phyloP scores from a whole-genome alignment of 1,284 basidiomycete species.

The Ustilago xerochloae region DNA sequence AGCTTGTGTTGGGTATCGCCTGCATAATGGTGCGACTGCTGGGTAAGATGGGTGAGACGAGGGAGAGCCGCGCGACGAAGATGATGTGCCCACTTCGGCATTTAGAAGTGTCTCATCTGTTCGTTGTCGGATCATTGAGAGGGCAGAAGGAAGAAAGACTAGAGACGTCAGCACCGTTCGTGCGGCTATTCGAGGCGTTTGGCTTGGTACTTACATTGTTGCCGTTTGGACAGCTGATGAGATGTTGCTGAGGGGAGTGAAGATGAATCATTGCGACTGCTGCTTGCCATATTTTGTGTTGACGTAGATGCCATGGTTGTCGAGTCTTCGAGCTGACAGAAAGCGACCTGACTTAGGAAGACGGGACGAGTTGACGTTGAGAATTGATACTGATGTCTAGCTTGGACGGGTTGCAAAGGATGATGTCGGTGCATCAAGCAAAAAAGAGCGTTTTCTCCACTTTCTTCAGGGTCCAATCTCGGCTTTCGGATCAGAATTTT shows the following conservation, averaged over 20 bases:
- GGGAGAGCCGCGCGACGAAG: slow-evolving; percentile 8
- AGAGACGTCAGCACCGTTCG: background rate
- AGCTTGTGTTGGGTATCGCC: slow-evolving; percentile 60
- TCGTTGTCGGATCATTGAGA: background rate
- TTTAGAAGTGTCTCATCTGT: slow-evolving; percentile 33
- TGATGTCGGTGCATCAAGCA: background rate
- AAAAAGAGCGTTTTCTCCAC: background rate
- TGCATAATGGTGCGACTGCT: slow-evolving; percentile 36
- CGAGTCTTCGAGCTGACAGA: too few relatives aligned
- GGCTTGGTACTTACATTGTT: slow-evolving; percentile 41
- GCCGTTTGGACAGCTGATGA: slow-evolving; percentile 34
- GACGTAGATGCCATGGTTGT: slow-evolving; percentile 13
- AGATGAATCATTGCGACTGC: background rate
- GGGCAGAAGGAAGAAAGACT: background rate
- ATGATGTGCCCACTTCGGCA: slow-evolving; percentile 18
- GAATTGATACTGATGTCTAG: background rate
- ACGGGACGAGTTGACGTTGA: too few relatives aligned
- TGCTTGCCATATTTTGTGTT: background rate
- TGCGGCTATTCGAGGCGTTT: too few relatives aligned
- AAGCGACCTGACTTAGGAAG: background rate
- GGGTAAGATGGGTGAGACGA: slow-evolving; percentile 39
- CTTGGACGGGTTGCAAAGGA: background rate
- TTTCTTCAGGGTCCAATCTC: background rate
- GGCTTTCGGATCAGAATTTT: background rate
- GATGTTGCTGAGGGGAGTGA: slow-evolving; percentile 13